Evolutionary conservation across 148 eudicot species (phyloP), one percentile per base, ranked within the genome.

Genomic region (Mesembryanthemum crystallinum): DNA sequence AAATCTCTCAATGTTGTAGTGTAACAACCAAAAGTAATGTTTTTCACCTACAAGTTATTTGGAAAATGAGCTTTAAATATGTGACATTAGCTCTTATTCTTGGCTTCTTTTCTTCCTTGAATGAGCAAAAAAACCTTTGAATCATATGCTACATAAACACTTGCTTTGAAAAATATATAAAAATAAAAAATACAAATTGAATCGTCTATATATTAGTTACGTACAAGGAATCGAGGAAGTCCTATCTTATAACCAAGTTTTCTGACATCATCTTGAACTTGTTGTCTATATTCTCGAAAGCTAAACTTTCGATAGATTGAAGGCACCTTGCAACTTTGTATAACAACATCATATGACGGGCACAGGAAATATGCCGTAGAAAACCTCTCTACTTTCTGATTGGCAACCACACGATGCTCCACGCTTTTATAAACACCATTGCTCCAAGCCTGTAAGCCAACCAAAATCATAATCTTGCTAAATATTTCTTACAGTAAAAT

Each of bases 321-420:
- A 55, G 87, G 88, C 70, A 83, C 87, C 33, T 72, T 76, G 63
- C 79, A 85, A 54, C 92, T 90, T 77, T 88, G 66, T 69, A 94
- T 88, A 20, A 80, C 67, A 24, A 91, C 83, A 21, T 90, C 94
- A 18, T 82, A 60, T 0, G 96, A 88, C 55, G 98, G 97, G 77
- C 98, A 94, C 0, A 92, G 74, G 85, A 94, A 94, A 80, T 86
- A 94, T 11, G 98, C 97, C 0, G 87, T 87, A 0, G 97, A 94
- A 75, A 92, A 92, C 78, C 97, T 94, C 83, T 94, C 97, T 5
- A 43, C 81, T 24, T 7, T 47, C 69, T 69, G 72, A 49, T 89
- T 94, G 7, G 91, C 82, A 23, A 94, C 85, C 42, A 94, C 97
- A 18, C 97, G 80, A 49, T 94, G 98, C 59, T 90, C 90, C 71